Conservation (phyloP, 1,284 basidiomycete genomes). For the Ustilago bromivora region DNA sequence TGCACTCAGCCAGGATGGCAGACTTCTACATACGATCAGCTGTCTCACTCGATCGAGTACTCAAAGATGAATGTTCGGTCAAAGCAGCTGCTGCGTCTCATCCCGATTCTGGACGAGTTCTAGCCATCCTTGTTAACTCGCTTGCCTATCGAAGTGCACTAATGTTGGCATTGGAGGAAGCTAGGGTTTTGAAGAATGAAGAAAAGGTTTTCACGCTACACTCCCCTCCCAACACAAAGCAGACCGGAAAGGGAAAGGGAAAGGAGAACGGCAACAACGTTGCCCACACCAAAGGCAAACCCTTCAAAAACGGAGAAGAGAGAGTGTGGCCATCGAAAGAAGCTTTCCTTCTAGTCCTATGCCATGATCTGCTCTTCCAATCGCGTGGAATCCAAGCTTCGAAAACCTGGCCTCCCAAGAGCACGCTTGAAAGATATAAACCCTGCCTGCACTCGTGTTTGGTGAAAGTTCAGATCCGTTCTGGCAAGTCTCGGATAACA, state of each 20-base stretch:
- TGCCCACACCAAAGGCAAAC: neutral
- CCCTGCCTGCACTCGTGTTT: conserved; percentile 88
- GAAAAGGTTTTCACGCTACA: conserved; percentile 34
- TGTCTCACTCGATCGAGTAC: conserved; percentile 51
- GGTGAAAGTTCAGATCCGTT: conserved; percentile 80
- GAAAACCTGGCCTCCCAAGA: conserved; percentile 61
- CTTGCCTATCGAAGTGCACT: conserved; percentile 54
- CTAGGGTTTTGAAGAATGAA: conserved; percentile 43
- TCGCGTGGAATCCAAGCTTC: conserved; percentile 59
- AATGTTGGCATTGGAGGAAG: conserved; percentile 31
- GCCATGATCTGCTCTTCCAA: conserved; percentile 63
- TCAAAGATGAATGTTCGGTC: conserved; percentile 56
- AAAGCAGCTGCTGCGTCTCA: conserved; percentile 52
- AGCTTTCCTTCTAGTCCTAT: conserved; percentile 60
- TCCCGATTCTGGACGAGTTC: conserved; percentile 54
- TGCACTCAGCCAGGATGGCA: conserved; percentile 34
- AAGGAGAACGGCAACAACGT: neutral
- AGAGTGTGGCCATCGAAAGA: conserved; percentile 27
- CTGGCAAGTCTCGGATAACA: conserved; percentile 46
- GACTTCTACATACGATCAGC: conserved; percentile 64
- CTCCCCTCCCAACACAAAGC: neutral
- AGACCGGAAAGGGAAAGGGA: conserved; percentile 8
- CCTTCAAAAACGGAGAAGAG: neutral
- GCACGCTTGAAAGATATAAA: conserved; percentile 76
- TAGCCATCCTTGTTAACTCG: conserved; percentile 61